Conservation (phyloP, 192 early-diverging fungal species). For the Entomortierella lignicola region DNA sequence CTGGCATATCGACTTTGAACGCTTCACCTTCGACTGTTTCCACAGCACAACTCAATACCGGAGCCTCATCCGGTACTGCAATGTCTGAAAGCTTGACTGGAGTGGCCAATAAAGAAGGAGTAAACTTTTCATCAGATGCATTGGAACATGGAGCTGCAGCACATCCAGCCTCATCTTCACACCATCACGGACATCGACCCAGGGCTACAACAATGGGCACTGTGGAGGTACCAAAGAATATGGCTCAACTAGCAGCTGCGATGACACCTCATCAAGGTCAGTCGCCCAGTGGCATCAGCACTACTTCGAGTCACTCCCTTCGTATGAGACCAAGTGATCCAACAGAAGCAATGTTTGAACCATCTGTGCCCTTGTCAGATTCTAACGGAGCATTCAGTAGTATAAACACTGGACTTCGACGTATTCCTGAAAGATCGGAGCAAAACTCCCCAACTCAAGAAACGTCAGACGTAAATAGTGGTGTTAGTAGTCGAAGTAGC, state of each 20-base stretch:
- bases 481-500: slow-evolving; percentile 7
- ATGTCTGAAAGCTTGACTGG: too few relatives aligned
- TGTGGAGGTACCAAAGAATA: slow-evolving; percentile 50
- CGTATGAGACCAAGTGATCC: slow-evolving; percentile 5
- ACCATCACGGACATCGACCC: slow-evolving; percentile 33
- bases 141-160: not conserved
- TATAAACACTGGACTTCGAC: slow-evolving; percentile 17
- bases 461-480: not conserved
- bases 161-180: slow-evolving; percentile 4
- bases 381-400: not conserved
- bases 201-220: slow-evolving; percentile 54
- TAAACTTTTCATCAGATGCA: slow-evolving; percentile 5
- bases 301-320: slow-evolving; percentile 16
- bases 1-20: slow-evolving; percentile 12
- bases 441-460: slow-evolving; percentile 41
- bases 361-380: not conserved
- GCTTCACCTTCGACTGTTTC: slow-evolving; percentile 4
- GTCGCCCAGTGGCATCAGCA: slow-evolving; percentile 7
- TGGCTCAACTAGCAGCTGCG: slow-evolving; percentile 47
- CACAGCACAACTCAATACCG: too few relatives aligned
- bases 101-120: too few relatives aligned
- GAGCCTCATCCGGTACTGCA: too few relatives aligned
- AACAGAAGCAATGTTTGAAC: not conserved
- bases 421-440: slow-evolving; percentile 47
- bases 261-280: slow-evolving; percentile 38